Evolutionary conservation across 1,284 basidiomycete genomes (phyloP), one percentile per base, ranked within the genome.

Genomic region (Agaricales sp.): DNA sequence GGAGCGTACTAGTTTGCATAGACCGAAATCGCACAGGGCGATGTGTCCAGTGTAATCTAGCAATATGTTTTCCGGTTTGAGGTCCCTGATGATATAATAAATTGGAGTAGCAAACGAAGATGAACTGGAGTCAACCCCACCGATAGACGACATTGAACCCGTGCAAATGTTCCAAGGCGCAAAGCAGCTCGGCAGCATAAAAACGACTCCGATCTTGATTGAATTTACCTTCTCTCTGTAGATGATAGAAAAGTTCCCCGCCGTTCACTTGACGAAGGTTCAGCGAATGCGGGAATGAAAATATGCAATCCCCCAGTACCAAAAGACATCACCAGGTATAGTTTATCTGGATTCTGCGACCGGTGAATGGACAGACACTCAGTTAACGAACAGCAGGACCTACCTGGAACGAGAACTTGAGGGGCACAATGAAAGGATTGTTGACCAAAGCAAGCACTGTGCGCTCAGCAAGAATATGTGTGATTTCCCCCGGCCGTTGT

Each of bases 131-230:
- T 26, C 30, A 4, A 3, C 61, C 72, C 53, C 58, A 87, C 86
- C 93, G 89, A 67, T 99, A 99, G 43, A 99, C 92, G 39, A 99
- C 95, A 63, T 99, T 96, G 75, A 97, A 98, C 45, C 88, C 82
- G 61, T 99, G 95, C 53, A 99, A 66, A 68, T 98, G 95, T 66
- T 99, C 96, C 52, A 99, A 70, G 0, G 95, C 95, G 58, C 89
- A 87, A 19, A 99, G 74, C 18, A 99, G 74, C 67, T 99, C 95
- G 19, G 96, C 93, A 2, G 94, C 92, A 61, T 99, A 99, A 71
- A 96, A 98, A 30, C 96, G 82, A 64, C 88, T 92, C 23, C 95
- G 78, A 57, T 82, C 78, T 66, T 98, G 91, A 65, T 93, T 92
- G 66, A 99, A 99, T 60, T 93, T 87, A 24, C 94, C 95, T 63